A percentile compares a stretch with the other conserved stretches of the same genome.
Evolutionary conservation across 805 yeast species (phyloP).

Genomic region (Candida schatavii): DNA sequence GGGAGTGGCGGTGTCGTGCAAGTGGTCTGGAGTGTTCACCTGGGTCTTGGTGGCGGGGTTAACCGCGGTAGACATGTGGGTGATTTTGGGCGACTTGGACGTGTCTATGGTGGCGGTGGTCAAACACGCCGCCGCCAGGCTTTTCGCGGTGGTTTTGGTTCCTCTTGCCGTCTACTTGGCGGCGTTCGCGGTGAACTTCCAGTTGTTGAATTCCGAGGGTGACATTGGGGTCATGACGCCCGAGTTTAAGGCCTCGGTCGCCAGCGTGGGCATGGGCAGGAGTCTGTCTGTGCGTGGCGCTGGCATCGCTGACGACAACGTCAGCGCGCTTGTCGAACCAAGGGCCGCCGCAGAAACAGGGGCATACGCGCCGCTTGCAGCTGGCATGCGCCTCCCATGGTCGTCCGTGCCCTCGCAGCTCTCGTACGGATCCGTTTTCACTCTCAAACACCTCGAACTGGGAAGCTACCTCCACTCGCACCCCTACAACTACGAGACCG

Average conservation of each 20-base stretch:
- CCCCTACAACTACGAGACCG: conserved; percentile 56
- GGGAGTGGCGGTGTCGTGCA: conserved; percentile 61
- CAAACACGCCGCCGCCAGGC: conserved; percentile 40
- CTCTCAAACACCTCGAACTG: conserved; percentile 63
- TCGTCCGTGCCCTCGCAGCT: conserved; percentile 57
- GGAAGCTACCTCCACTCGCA: conserved; percentile 87
- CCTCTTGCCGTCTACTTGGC: conserved; percentile 60
- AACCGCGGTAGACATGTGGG: conserved; percentile 58
- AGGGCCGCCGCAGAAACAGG: too few species aligned
- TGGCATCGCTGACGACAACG: too few species aligned
- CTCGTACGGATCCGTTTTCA: conserved; percentile 67
- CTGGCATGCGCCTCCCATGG: too few species aligned
- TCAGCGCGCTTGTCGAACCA: too few species aligned
- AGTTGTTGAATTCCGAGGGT: conserved; percentile 35
- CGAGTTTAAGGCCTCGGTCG: conserved; percentile 54
- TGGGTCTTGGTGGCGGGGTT: conserved; percentile 58
- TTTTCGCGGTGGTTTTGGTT: conserved; percentile 43
- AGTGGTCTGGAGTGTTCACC: conserved; percentile 71
- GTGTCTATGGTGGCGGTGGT: conserved; percentile 37
- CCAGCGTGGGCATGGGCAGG: conserved; percentile 31
- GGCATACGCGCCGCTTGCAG: too few species aligned
- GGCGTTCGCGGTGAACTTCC: conserved; percentile 57
- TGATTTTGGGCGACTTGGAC: conserved; percentile 62
- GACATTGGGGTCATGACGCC: conserved; percentile 67
- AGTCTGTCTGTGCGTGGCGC: too few species aligned